Base-by-base conservation (phyloP, 108 stramenopile genomes). In the Schizochytrium sp. region DNA sequence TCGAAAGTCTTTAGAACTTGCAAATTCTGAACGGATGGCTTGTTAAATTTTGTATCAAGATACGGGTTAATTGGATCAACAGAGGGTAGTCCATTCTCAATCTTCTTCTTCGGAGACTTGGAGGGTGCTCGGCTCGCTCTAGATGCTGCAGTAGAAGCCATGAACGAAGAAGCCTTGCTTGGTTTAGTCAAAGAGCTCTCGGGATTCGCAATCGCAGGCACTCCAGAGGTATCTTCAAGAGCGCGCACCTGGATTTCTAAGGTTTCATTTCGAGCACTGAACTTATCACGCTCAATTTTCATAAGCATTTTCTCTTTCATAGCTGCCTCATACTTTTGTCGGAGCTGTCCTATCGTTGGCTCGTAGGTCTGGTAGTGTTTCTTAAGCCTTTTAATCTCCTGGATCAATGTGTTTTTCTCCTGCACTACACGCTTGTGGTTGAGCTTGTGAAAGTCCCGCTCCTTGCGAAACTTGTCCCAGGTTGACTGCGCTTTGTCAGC, bases 281-380 rank as follows among this genome's bases (percentile, higher is more conserved):
- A 72, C 4, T 94, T 92, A 72, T 95, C 94, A 45, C 94, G 88
- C 92, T 94, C 94, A 46, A 95, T 92, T 46, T 91, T 89, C 90
- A 93, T 91, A 46, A 95, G 93, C 94, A 95, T 95, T 89, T 94
- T 94, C 87, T 95, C 94, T 92, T 95, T 95, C 92, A 95, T 94
- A 12, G 93, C 93, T 15, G 72, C 61, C 92, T 95, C 92, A 87
- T 95, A 94, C 88, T 94, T 93, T 58, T 91, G 83, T 89, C 94
- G 91, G 64, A 95, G 92, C 88, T 95, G 94, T 53, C 90, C 72
- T 38, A 95, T 91, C 19, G 93, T 92, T 10, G 94, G 94, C 87
- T 94, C 94, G 72, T 94, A 95, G 17, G 92, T 83, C 56, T 93
- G 89, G 90, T 93, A 93, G 88, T 94, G 93, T 59, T 94, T 89